These are phyloP conservation scores for Alternaria burnsii DNA, from an alignment of 2,329 filamentous ascomycete species.

Conservation along the genomic window DNA sequence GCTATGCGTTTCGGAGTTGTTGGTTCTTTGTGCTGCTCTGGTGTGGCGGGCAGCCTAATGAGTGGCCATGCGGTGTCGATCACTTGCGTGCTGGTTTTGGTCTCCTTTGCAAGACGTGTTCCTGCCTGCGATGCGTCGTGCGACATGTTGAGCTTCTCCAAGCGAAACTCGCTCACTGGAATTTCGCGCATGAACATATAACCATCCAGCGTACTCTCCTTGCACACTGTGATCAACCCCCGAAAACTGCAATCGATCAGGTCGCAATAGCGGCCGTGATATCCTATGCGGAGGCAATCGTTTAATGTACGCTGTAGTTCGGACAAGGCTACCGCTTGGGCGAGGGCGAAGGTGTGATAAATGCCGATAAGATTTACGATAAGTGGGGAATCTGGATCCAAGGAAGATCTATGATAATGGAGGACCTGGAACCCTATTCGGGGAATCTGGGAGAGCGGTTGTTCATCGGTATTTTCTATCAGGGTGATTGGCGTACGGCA, in stretches of 20 bases:
- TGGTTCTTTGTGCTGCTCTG: background rate
- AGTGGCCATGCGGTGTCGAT: background rate
- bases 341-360: constrained; percentile 1
- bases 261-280: constrained; percentile 6
- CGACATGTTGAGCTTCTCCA: background rate
- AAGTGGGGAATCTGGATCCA: background rate
- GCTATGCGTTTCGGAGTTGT: background rate
- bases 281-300: background rate
- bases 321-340: background rate
- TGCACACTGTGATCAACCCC: constrained; percentile 5
- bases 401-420: background rate
- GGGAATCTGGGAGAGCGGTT: background rate
- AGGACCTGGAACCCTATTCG: background rate
- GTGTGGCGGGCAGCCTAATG: background rate
- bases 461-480: background rate
- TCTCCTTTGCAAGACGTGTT: background rate
- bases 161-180: constrained; percentile 3
- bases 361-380: constrained; percentile 3
- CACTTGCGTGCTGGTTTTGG: background rate
- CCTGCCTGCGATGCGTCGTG: background rate
- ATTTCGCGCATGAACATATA: background rate
- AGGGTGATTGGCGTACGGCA: background rate
- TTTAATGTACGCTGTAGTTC: background rate
- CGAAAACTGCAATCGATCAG: background rate
- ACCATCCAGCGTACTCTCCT: background rate